phyloP scores from a whole-genome alignment of 768 basidiomycete genomes.

The Boletus tomentosulus region DNA sequence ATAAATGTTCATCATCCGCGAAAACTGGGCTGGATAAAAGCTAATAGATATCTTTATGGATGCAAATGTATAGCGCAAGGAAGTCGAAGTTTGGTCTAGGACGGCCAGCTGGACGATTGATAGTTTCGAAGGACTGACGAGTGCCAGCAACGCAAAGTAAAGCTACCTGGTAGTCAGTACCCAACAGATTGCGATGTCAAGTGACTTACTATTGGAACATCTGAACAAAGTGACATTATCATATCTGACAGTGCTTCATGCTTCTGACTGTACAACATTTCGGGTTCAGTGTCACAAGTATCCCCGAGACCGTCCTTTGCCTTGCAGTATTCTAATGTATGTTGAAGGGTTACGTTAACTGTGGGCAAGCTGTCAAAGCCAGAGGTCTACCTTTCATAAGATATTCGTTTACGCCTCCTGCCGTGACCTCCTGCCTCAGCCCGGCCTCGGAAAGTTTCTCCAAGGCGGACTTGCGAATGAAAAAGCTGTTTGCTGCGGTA shows the following conservation, averaged over 20 bases:
- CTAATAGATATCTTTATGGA: slow-evolving; percentile 4
- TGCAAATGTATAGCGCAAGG: slow-evolving; percentile 22
- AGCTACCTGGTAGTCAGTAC: slow-evolving; percentile 9
- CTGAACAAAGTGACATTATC: slow-evolving; percentile 8
- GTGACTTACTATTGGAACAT: slow-evolving; percentile 16
- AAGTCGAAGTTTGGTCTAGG: slow-evolving; percentile 23
- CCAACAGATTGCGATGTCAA: neutral
- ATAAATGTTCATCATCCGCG: slow-evolving; percentile 24
- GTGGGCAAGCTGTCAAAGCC: neutral
- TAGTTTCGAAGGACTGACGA: slow-evolving; percentile 22
- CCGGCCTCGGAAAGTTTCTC: slow-evolving; percentile 1
- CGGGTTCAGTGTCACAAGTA: slow-evolving; percentile 9
- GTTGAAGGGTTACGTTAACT: neutral
- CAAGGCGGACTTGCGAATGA: slow-evolving; percentile 20
- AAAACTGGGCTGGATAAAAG: slow-evolving; percentile 13
- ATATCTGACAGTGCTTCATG: slow-evolving; percentile 5
- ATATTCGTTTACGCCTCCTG: slow-evolving; percentile 14
- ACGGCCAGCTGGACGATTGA: slow-evolving; percentile 31
- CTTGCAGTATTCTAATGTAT: slow-evolving; percentile 18
- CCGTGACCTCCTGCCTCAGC: slow-evolving; percentile 22
- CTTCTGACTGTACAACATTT: slow-evolving; percentile 8
- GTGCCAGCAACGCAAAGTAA: slow-evolving; percentile 28
- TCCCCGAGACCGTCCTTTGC: slow-evolving; percentile 17
- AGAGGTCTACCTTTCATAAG: neutral
- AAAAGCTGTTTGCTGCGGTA: slow-evolving; percentile 13